Evolutionary conservation across 805 yeast species (phyloP), one percentile per base, ranked within the genome.

Genomic region (Yarrowia porcina): DNA sequence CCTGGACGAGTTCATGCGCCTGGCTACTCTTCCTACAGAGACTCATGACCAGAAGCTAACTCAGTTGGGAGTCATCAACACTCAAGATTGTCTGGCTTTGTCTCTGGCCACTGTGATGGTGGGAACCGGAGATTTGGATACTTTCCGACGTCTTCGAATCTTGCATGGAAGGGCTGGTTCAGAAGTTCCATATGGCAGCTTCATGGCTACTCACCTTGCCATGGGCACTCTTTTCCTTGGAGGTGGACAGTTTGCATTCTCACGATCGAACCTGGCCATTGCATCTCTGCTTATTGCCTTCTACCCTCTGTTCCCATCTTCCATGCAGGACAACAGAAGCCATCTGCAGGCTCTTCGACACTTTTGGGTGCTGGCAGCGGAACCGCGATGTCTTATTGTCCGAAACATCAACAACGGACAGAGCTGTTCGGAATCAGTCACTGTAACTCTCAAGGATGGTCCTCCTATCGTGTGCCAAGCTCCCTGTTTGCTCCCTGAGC

Each of bases 201-300:
- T 83, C 69, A 83, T 88, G 84, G 89, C 92, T 0, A 78, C 86
- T 1, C 90, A 89, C 68, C 81, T 89, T 77, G 89, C 96, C 0
- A 74, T 94, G 38, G 99, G 99, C 1, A 84, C 93, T 68, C 76
- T 93, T 61, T 92, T 93, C 70, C 73, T 94, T 36, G 97, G 97
- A 0, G 94, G 97, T 1, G 97, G 98, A 0, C 97, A 90, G 71
- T 90, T 84, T 72, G 91, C 96, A 0, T 82, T 94, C 64, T 79
- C 83, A 38, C 80, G 74, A 8, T 82, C 88, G 3, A 80, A 83
- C 63, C 77, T 87, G 69, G 83, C 90, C 1, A 76, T 86, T 61
- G 96, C 92, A 0, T 73, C 87, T 2, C 78, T 94, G 68, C 75
- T 90, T 0, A 81, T 90, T 0, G 81, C 97, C 0, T 77, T 89